These are phyloP conservation scores for Podaxis sp. DNA, from an alignment of 768 basidiomycete species.

Conservation along the genomic window DNA sequence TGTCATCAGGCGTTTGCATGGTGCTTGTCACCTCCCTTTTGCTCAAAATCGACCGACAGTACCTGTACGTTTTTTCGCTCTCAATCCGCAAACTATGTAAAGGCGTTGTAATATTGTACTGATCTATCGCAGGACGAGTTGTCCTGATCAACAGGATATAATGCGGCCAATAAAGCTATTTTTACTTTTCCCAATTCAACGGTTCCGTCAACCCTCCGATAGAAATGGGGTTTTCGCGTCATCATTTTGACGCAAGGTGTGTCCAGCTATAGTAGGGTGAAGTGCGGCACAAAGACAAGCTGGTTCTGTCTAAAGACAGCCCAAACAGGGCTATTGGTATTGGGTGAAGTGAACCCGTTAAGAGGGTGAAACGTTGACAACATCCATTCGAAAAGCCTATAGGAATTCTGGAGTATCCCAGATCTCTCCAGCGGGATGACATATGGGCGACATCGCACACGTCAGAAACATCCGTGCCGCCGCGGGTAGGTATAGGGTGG, in stretches of 20 bases:
- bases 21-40: background rate
- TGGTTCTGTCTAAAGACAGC: background rate
- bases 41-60: background rate
- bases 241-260: constrained; percentile 2
- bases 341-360: background rate
- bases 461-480: background rate
- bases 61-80: background rate
- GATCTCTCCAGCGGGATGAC: background rate
- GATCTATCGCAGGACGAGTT: background rate
- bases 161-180: background rate
- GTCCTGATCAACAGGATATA: background rate
- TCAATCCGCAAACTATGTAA: background rate
- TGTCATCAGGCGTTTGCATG: background rate
- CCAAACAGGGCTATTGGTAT: background rate
- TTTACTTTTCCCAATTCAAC: background rate
- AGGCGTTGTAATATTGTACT: background rate
- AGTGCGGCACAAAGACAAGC: background rate
- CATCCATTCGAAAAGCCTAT: background rate
- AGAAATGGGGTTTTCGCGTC: constrained; percentile 7
- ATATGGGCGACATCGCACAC: background rate
- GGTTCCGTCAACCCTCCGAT: constrained; percentile 8
- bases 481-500: background rate
- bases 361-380: background rate
- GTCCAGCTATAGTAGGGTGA: background rate
- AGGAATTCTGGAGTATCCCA: background rate